These are phyloP conservation scores for Coniella vitis DNA, from an alignment of 2,329 filamentous ascomycete genomes.

Conservation along the genomic window DNA sequence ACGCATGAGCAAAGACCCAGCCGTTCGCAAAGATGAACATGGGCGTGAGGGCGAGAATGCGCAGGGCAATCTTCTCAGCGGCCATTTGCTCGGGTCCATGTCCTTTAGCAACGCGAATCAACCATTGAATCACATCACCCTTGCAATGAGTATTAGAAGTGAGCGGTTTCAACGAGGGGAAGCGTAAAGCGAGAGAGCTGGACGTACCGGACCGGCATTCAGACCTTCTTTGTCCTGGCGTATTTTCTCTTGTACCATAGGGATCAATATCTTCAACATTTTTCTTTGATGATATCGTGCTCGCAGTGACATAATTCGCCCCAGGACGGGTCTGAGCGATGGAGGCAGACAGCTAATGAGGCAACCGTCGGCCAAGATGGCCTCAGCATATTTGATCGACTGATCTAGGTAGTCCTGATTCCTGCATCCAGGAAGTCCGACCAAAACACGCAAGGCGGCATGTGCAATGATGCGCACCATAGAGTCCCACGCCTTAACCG, in stretches of 20 bases:
- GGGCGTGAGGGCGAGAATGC: neutral
- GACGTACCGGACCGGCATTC: too few relatives aligned
- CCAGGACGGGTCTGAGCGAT: too few relatives aligned
- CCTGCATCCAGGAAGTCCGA: neutral
- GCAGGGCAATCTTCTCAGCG: neutral
- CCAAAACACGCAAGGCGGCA: neutral
- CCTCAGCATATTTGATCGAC: too few relatives aligned
- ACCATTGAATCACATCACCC: slow-evolving; percentile 1
- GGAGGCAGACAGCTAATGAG: slow-evolving; percentile 1
- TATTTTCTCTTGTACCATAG: neutral
- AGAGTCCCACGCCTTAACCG: neutral
- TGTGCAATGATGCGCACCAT: neutral
- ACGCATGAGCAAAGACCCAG: neutral
- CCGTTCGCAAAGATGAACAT: neutral
- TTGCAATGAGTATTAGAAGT: neutral
- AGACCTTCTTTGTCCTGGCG: too few relatives aligned
- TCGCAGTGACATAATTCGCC: neutral
- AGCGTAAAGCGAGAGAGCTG: too few relatives aligned
- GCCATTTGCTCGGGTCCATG: neutral
- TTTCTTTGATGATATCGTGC: neutral
- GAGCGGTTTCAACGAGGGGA: too few relatives aligned
- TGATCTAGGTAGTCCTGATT: too few relatives aligned
- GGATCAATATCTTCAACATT: neutral
- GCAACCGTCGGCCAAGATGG: neutral
- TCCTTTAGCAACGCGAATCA: neutral